Evolutionary conservation across 768 basidiomycete genomes (phyloP), one percentile per base, ranked within the genome.

Genomic region (Lactifluus hygrophoroides): DNA sequence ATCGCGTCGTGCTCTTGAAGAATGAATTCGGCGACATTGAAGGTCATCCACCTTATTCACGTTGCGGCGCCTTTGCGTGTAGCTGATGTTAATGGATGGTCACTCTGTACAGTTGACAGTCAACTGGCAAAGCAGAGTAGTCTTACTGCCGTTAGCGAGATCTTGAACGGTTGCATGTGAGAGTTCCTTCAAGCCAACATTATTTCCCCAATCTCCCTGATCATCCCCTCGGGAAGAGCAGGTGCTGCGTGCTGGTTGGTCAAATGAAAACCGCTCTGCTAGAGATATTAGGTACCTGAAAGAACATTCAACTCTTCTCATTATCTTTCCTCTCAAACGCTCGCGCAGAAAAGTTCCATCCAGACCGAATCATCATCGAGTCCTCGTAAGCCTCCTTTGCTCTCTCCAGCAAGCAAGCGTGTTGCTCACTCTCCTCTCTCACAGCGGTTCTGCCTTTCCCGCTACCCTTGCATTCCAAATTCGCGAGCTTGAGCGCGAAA

Each of bases 1-100:
- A 94, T 77, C 90, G 83, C 66, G 87, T 89, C 32, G 92, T 94
- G 6, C 73, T 97, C 38, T 78, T 97, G 62, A 97, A 97, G 76
- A 97, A 97, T 73, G 94, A 97, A 70, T 96, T 92, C 66, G 94
- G 94, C 17, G 93, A 97, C 74, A 79, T 95, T 13, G 83, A 94
- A 80, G 90, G 90, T 87, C 35, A 28, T 25, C 9, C 21, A n/a
- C n/a, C n/a, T n/a, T 14, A 21, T 7, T n/a, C 16, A 28, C n/a
- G 19, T 19, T 2, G n/a, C 10, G 40, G 7, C 10, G 19, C 40
- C 40, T 19, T 32, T 10, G 5, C 5, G 10, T 10, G 6, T 8
- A 42, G 19, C 19, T 42, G 40, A 42, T 10, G 9, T n/a, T 19
- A 9, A 42, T 19, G 8, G n/a, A 3, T 17, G 37, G 37, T 17